Conservation (phyloP, 1,284 basidiomycete genomes). For the Melampsora abietis-canadensis region DNA sequence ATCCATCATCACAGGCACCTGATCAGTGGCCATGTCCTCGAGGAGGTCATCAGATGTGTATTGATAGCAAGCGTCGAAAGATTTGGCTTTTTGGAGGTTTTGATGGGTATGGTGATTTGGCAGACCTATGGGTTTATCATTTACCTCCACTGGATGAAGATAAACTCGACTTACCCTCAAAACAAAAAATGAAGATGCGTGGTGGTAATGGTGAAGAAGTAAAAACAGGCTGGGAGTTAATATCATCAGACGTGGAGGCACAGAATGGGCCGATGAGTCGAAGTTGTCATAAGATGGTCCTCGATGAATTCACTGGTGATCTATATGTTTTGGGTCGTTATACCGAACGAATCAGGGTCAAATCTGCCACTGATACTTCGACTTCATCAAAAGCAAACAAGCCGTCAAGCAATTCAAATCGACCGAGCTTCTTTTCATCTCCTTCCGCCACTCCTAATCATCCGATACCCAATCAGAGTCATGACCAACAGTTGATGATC, state of each 20-base stretch:
- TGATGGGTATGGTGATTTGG: conserved; percentile 65
- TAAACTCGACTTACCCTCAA: neutral
- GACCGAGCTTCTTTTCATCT: neutral
- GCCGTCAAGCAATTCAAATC: neutral
- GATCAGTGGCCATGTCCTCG: conserved; percentile 63
- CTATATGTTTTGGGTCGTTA: conserved; percentile 63
- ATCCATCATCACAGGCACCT: conserved; percentile 44
- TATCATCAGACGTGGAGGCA: conserved; percentile 61
- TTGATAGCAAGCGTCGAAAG: conserved; percentile 64
- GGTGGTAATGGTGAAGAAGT: neutral
- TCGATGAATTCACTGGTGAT: conserved; percentile 66
- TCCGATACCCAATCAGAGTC: too few relatives aligned
- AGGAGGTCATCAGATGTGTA: conserved; percentile 77
- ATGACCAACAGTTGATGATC: neutral
- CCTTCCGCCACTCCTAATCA: neutral
- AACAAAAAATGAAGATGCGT: conserved; percentile 4
- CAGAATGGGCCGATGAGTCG: conserved; percentile 67
- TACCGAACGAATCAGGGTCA: conserved; percentile 45
- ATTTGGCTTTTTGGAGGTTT: conserved; percentile 78
- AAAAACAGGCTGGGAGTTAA: conserved; percentile 60
- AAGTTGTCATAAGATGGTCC: conserved; percentile 78
- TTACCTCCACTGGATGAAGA: conserved; percentile 15
- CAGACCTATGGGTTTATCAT: conserved; percentile 73
- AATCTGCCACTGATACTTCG: neutral
- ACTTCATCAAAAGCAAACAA: conserved; percentile 2